Percentiles rank a stretch among this genome's conserved stretches.
Evolutionary conservation across 441 rosid genomes (phyloP).

Genomic region (Francoa sonchifolia): DNA sequence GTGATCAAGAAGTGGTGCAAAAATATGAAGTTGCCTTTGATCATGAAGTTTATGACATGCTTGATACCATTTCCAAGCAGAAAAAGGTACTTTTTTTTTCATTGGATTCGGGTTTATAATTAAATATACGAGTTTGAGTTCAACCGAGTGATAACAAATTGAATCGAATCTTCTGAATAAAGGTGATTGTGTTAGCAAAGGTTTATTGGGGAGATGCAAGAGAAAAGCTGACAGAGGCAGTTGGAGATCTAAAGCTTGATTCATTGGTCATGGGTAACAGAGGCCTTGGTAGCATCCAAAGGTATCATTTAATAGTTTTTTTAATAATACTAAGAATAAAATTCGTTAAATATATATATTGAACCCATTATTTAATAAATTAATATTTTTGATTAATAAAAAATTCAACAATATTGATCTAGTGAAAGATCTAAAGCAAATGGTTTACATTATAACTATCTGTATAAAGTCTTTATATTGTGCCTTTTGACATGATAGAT

Average conservation of each 20-base stretch:
- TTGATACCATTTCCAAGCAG: conserved; percentile 19
- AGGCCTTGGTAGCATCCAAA: conserved; percentile 31
- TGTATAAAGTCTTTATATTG: too few species aligned
- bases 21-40: conserved; percentile 24
- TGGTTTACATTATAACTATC: background rate
- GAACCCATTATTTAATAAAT: background rate
- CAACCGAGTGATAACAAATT: background rate
- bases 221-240: conserved; percentile 25
- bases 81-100: conserved; percentile 11
- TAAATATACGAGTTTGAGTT: background rate
- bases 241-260: conserved; percentile 21
- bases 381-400: background rate
- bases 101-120: background rate
- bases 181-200: conserved; percentile 26
- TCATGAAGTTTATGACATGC: conserved; percentile 20
- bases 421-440: background rate
- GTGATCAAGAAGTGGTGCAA: conserved; percentile 21
- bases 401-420: background rate
- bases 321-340: background rate
- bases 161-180: background rate
- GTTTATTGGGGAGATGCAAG: conserved; percentile 34
- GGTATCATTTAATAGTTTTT: conserved; percentile 11
- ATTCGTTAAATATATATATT: background rate
- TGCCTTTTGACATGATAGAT: too few species aligned
- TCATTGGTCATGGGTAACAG: conserved; percentile 33